phyloP scores from a whole-genome alignment of 2,329 filamentous ascomycete genomes.

The Aspergillus japonicus region DNA sequence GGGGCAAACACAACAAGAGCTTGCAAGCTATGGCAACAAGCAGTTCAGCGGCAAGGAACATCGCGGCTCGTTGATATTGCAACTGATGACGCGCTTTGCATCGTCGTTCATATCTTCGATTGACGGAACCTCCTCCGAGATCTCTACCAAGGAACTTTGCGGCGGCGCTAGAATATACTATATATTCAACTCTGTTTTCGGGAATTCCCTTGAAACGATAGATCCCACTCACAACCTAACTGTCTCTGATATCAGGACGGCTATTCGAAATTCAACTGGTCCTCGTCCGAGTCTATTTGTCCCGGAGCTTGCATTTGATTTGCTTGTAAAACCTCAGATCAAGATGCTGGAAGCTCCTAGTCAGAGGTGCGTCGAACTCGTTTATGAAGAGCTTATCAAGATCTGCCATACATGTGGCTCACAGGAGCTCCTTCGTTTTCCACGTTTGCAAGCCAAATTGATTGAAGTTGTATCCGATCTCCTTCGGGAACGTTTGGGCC shows the following conservation, averaged over 20 bases:
- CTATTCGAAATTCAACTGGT: conserved; percentile 96
- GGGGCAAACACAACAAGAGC: conserved; percentile 98
- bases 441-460: conserved; percentile 89
- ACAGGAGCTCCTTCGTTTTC: conserved; percentile 87
- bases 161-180: conserved; percentile 96
- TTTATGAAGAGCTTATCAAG: conserved; percentile 98
- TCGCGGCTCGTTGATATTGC: conserved; percentile 87
- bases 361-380: conserved; percentile 93
- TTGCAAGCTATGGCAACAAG: conserved; percentile 96
- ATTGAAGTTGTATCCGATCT: conserved; percentile 98
- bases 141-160: conserved; percentile 96
- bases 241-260: conserved; percentile 90
- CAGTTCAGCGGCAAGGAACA: conserved; percentile 98
- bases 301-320: conserved; percentile 93
- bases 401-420: conserved; percentile 98
- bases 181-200: conserved; percentile 98
- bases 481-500: conserved; percentile 85
- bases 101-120: conserved; percentile 98
- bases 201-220: conserved; percentile 91
- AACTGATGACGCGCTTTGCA: conserved; percentile 97
- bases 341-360: conserved; percentile 93
- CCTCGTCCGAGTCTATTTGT: conserved; percentile 95
- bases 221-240: conserved; percentile 95
- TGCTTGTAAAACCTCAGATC: conserved; percentile 97
- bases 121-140: conserved; percentile 96